These are phyloP conservation scores for Vitellaria paradoxa DNA, from an alignment of 179 eudicot species.

Conservation along the genomic window DNA sequence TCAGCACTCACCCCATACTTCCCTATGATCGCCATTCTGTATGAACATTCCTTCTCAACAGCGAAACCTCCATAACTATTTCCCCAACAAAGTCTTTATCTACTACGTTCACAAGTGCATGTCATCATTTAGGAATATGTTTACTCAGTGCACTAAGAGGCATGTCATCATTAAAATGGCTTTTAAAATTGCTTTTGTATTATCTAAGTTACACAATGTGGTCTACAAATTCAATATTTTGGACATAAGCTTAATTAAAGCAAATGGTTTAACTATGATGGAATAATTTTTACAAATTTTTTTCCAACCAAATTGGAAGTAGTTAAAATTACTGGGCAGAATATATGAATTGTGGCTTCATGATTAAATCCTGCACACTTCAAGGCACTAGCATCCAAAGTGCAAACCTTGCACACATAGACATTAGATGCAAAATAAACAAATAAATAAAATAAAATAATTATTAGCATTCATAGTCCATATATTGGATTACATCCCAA, in stretches of 20 bases:
- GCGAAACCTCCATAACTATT: too few species aligned
- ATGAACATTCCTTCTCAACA: too few species aligned
- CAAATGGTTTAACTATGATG: not conserved
- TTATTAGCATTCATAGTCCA: not conserved
- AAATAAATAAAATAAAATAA: not conserved
- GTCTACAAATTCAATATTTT: not conserved
- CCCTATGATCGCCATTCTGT: too few species aligned
- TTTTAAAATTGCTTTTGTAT: not conserved
- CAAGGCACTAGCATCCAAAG: not conserved
- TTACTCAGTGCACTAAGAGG: not conserved
- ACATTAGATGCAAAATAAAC: not conserved
- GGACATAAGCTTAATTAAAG: not conserved
- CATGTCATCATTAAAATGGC: not conserved
- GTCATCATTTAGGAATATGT: too few species aligned
- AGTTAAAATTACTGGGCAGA: not conserved
- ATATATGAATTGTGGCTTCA: not conserved
- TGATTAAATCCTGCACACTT: not conserved
- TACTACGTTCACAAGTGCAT: too few species aligned
- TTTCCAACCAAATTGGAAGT: not conserved
- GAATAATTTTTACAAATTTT: not conserved
- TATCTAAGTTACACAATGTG: not conserved
- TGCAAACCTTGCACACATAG: not conserved
- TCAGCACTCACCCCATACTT: too few species aligned
- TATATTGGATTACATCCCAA: not conserved
- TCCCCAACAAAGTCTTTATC: too few species aligned